These are phyloP conservation scores for Dorcoceras hygrometricum DNA, from an alignment of 257 asterid species.

Conservation along the genomic window DNA sequence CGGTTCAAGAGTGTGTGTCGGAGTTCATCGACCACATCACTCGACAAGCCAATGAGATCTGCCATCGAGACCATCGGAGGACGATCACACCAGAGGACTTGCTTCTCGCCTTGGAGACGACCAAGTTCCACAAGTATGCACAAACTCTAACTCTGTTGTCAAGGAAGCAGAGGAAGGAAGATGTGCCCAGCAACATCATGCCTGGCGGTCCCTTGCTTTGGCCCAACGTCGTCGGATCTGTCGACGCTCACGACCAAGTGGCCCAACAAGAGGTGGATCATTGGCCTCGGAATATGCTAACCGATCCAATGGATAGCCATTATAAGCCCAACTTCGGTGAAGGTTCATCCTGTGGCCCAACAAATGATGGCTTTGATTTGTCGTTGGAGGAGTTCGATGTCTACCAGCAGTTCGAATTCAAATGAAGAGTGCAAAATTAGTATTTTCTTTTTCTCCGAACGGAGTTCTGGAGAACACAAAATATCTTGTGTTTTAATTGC, in stretches of 20 bases:
- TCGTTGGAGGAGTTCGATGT: background rate
- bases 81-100: background rate
- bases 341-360: background rate
- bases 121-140: background rate
- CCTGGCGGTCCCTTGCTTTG: no score
- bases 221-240: no score
- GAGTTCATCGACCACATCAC: background rate
- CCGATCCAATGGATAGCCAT: background rate
- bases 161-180: background rate
- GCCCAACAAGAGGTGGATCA: background rate
- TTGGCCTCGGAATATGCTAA: background rate
- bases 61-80: background rate
- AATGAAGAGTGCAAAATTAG: no score
- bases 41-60: background rate
- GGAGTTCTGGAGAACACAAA: no score
- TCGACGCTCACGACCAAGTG: background rate
- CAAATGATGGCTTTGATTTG: background rate
- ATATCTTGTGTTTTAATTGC: no score
- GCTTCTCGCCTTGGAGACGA: background rate
- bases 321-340: no score
- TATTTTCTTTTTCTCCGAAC: no score
- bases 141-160: background rate
- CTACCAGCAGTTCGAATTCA: background rate
- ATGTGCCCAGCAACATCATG: no score
- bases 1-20: background rate